Conservation (phyloP, 495 filamentous ascomycete genomes). For the Rhypophila decipiens region DNA sequence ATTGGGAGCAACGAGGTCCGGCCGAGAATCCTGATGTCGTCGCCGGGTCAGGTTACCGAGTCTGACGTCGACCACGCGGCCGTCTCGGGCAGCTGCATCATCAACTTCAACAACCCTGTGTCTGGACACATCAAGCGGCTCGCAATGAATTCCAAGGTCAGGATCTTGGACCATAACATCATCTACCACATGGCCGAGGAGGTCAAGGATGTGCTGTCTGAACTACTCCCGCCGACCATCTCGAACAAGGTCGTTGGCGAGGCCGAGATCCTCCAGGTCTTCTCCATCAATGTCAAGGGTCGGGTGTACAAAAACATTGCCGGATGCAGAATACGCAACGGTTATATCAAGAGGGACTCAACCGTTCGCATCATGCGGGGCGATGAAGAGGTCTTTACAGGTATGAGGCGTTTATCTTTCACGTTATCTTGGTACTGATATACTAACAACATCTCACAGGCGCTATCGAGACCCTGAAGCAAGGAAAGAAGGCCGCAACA, state of each 20-base stretch:
- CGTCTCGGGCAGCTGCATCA: conserved; percentile 59
- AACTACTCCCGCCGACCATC: conserved; percentile 58
- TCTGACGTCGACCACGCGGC: conserved; percentile 87
- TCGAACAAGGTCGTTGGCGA: conserved; percentile 71
- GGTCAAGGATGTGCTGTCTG: conserved; percentile 61
- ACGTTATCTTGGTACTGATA: conserved; percentile 8
- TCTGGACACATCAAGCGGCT: conserved; percentile 60
- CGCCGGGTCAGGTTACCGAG: conserved; percentile 72
- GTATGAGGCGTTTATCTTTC: conserved; percentile 43
- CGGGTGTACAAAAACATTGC: conserved; percentile 67
- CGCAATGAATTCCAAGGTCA: conserved; percentile 64
- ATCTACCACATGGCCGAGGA: conserved; percentile 90
- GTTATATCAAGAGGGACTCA: conserved; percentile 51
- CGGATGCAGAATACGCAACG: conserved; percentile 83
- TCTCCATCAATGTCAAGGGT: conserved; percentile 74
- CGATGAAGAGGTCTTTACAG: conserved; percentile 67
- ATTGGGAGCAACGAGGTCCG: conserved; percentile 79
- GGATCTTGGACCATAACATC: conserved; percentile 78
- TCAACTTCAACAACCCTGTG: conserved; percentile 80
- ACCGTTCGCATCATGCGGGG: conserved; percentile 67
- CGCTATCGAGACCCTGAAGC: conserved; percentile 71
- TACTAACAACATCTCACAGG: conserved; percentile 48
- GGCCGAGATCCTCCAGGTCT: conserved; percentile 76
- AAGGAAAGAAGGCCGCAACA: conserved; percentile 80
- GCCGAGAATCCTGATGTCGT: conserved; percentile 67